These are phyloP conservation scores for Triangularia setosa DNA, from an alignment of 2,329 filamentous ascomycete genomes.

Conservation along the genomic window DNA sequence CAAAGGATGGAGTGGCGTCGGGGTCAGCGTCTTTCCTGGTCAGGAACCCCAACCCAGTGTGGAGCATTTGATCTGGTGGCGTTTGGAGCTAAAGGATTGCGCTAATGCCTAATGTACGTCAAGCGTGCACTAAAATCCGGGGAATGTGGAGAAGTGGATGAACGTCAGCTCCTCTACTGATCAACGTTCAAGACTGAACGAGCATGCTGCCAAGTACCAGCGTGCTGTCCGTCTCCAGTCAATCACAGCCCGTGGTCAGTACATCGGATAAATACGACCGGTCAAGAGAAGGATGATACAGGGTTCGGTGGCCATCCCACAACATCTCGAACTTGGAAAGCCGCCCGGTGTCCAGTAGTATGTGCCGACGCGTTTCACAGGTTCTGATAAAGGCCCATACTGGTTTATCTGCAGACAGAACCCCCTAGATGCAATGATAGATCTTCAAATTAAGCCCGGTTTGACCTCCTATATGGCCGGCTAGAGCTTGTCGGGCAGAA, in stretches of 20 bases:
- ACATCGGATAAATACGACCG: slow-evolving; percentile 4
- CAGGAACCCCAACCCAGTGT: not conserved
- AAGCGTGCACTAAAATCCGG: not conserved
- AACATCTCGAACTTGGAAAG: not conserved
- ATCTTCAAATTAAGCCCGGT: not conserved
- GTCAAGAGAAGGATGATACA: not conserved
- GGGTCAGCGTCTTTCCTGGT: too few relatives aligned
- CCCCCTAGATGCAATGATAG: not conserved
- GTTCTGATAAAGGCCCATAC: not conserved
- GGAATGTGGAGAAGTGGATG: not conserved
- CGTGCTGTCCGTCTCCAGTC: not conserved
- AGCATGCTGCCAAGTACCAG: not conserved
- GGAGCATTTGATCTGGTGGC: not conserved
- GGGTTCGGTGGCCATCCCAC: not conserved
- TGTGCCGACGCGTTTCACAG: slow-evolving; percentile 12
- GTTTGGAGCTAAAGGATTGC: not conserved
- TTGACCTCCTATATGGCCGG: not conserved
- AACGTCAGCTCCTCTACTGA: not conserved
- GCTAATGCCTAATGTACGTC: slow-evolving; percentile 1
- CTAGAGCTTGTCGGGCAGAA: not conserved
- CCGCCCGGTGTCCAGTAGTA: slow-evolving; percentile 16
- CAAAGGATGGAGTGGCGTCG: not conserved
- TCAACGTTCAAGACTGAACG: not conserved
- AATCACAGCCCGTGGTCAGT: not conserved
- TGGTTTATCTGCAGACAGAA: not conserved